Base-by-base conservation (phyloP, 192 early-diverging fungal genomes). In the Gonapodya sp. region DNA sequence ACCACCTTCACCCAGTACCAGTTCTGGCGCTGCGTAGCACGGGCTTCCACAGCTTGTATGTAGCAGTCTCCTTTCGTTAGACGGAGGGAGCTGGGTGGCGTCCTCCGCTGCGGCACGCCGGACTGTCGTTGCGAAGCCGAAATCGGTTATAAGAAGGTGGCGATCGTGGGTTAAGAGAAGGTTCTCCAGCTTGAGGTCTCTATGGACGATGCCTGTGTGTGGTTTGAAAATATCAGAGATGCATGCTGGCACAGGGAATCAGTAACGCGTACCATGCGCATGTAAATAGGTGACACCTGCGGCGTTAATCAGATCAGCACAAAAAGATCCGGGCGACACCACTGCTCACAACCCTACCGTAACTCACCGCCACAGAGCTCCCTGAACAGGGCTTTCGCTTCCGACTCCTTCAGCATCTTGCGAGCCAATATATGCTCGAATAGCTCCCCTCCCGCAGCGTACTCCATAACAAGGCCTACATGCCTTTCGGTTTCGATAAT, bases 1-100 rank as follows among this genome's bases (percentile, higher is more conserved):
- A 1, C 94, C 89, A 34, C 95, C 96, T 81, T 99, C 96, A 74
- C 92, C 94, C 36, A 99, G 92, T n/a, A 99, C 98, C 24, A 99
- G 91, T 85, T 99, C 98, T 0, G 98, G 98, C 1, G 98, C 98
- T 0, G 98, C 98, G 85, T 99, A 99, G 85, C 97, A 98, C 32
- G 98, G 98, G 79, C 95, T 96, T 18, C 98, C 98, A 84, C 98
- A 99, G 36, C 93, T 94, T 1, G 98, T 99, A 1, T 93, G 87
- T 90, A 99, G 75, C 75, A 77, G 31, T 34, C 75, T 77, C 8
- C 34, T 16, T 31, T 34, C 75, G 31, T 18, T 14, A 2, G 8
- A 16, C 8, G 75, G 75, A 16, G 75, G 75, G 34, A 14, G 2
- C 8, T 16, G 18, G 8, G 75, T 16, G 8, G 75, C 30, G 8